Percentiles rank a stretch among this genome's conserved stretches.
Conservation (phyloP, 768 basidiomycete species). For the Rickenella mellea region DNA sequence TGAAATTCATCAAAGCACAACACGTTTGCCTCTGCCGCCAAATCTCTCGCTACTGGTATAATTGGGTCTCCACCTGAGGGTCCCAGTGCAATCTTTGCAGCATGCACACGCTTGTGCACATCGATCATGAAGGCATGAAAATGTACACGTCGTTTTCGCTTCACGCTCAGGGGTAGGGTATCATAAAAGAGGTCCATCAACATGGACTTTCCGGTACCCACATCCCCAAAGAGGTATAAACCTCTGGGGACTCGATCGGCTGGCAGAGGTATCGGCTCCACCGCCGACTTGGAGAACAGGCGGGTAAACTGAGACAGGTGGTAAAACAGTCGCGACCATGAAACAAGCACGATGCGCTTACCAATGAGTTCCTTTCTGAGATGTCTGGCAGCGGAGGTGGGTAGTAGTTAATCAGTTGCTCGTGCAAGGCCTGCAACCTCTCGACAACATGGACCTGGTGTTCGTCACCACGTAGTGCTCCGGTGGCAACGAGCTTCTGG, state of each 20-base stretch:
- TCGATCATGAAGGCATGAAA: constrained; percentile 99
- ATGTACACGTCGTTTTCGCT: constrained; percentile 80
- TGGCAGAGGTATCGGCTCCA: constrained; percentile 18
- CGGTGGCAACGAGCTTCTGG: constrained; percentile 36
- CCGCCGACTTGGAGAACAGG: constrained; percentile 19
- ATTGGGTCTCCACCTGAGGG: constrained; percentile 71
- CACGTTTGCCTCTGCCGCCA: constrained; percentile 76
- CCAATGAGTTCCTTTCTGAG: constrained; percentile 21
- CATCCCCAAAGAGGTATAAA: constrained; percentile 91
- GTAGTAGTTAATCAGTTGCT: constrained; percentile 57
- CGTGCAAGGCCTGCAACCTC: constrained; percentile 73
- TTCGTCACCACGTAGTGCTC: constrained; percentile 60
- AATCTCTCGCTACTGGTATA: constrained; percentile 74
- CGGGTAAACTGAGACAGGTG: constrained; percentile 12
- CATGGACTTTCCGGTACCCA: constrained; percentile 98
- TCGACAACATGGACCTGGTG: constrained; percentile 81
- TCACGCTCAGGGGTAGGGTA: constrained; percentile 59
- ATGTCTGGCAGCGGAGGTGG: constrained; percentile 53
- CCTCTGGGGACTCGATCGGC: constrained; percentile 66
- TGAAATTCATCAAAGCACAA: constrained; percentile 99
- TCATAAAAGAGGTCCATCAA: constrained; percentile 97
- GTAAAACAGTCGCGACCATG: constrained; percentile 7
- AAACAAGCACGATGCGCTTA: constrained; percentile 16
- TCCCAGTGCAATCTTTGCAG: constrained; percentile 66
- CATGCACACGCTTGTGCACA: constrained; percentile 88